phyloP scores from a whole-genome alignment of 1,284 basidiomycete species.

The Ceratobasidium papillatum region DNA sequence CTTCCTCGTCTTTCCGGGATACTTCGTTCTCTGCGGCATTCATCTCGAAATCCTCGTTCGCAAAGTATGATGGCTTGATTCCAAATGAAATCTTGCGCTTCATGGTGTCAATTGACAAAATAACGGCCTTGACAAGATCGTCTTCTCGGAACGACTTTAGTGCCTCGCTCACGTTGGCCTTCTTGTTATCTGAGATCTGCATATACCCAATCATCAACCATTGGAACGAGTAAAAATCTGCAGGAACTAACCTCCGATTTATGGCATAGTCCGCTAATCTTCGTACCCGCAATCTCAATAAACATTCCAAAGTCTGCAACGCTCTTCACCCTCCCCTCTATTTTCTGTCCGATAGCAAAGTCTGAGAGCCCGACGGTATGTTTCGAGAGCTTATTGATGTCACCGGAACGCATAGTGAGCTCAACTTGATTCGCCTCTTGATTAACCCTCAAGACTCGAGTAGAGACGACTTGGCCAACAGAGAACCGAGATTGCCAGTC shows the following conservation, averaged over 20 bases:
- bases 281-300: slow-evolving; percentile 84
- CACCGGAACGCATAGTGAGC: slow-evolving; percentile 79
- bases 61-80: slow-evolving; percentile 89
- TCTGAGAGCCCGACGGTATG: slow-evolving; percentile 62
- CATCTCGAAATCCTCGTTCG: slow-evolving; percentile 55
- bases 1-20: slow-evolving; percentile 45
- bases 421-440: slow-evolving; percentile 79
- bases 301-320: slow-evolving; percentile 93
- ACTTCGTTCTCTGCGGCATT: slow-evolving; percentile 52
- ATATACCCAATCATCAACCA: slow-evolving; percentile 41
- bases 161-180: slow-evolving; percentile 78
- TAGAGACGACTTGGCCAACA: slow-evolving; percentile 85
- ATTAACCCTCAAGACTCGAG: slow-evolving; percentile 83
- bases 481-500: slow-evolving; percentile 91
- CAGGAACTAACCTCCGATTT: slow-evolving; percentile 76
- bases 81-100: slow-evolving; percentile 87
- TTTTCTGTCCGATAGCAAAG: slow-evolving; percentile 76
- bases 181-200: slow-evolving; percentile 85
- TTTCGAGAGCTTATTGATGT: slow-evolving; percentile 58
- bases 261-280: slow-evolving; percentile 91
- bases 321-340: slow-evolving; percentile 76
- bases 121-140: slow-evolving; percentile 83
- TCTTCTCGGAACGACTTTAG: slow-evolving; percentile 86
- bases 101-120: slow-evolving; percentile 74
- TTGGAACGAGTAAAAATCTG: slow-evolving; percentile 4